These are phyloP conservation scores for Phytophthora melonis DNA, from an alignment of 352 stramenopile genomes.

Conservation along the genomic window DNA sequence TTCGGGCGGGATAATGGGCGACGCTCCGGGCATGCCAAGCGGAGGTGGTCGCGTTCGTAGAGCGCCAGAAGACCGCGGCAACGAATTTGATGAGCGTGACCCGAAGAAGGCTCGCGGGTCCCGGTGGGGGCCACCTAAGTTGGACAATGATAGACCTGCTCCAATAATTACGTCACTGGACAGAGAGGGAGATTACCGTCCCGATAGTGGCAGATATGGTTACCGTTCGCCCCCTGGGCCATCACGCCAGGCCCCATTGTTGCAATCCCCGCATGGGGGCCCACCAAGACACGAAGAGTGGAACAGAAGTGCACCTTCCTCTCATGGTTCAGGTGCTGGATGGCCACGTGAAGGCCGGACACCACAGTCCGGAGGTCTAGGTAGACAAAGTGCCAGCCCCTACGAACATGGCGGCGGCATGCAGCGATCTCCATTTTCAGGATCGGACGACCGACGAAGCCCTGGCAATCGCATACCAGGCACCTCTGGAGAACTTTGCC, in stretches of 20 bases:
- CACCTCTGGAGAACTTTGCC: conserved; percentile 72
- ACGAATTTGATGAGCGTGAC: conserved; percentile 52
- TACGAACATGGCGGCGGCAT: conserved; percentile 32
- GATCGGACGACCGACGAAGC: conserved; percentile 39
- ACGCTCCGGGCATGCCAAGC: conserved; percentile 32
- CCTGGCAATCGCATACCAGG: conserved; percentile 49
- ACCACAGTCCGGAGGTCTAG: conserved; percentile 38
- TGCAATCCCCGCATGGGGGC: conserved; percentile 31
- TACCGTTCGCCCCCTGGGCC: conserved; percentile 27
- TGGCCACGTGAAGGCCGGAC: conserved; percentile 40
- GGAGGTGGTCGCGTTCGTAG: conserved; percentile 33
- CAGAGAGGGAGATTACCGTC: conserved; percentile 33
- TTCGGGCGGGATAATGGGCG: conserved; percentile 40
- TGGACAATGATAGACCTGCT: conserved; percentile 52
- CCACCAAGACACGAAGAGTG: conserved; percentile 42
- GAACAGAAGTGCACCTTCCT: conserved; percentile 35
- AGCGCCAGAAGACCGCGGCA: conserved; percentile 37
- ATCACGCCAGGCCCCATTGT: conserved; percentile 31
- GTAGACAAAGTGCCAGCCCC: conserved; percentile 32
- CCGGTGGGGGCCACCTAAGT: conserved; percentile 73
- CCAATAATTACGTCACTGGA: conserved; percentile 57
- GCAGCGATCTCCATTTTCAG: conserved; percentile 39
- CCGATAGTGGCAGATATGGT: conserved; percentile 33
- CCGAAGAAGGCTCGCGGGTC: conserved; percentile 74
- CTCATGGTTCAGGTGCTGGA: conserved; percentile 29